Evolutionary conservation across 164 flowering plant genomes (phyloP).

Genomic region (Cinnamomum chago): DNA sequence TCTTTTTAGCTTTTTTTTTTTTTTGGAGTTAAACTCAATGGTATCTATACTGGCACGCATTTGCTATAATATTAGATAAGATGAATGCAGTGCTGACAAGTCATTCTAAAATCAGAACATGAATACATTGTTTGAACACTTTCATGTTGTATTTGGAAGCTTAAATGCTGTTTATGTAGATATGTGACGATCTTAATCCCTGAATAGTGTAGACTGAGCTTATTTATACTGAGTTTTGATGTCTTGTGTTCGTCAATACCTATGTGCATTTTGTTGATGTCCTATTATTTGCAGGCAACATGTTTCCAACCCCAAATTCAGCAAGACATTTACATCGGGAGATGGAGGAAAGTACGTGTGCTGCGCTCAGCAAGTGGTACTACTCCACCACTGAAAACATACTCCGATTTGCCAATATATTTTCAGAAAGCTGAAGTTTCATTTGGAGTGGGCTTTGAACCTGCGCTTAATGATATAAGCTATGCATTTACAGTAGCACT

Average conservation of each 20-base stretch:
- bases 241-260: background rate
- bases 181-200: no score
- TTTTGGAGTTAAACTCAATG: no score
- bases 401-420: constrained; percentile 66
- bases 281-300: constrained; percentile 70
- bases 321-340: constrained; percentile 87
- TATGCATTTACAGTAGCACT: constrained; percentile 98
- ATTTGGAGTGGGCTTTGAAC: constrained; percentile 95
- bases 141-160: background rate
- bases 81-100: no score
- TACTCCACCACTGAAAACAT: constrained; percentile 94
- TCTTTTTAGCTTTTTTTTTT: no score
- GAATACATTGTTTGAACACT: background rate
- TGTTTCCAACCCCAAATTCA: constrained; percentile 88
- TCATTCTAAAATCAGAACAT: no score
- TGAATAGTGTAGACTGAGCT: background rate
- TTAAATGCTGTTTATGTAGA: background rate
- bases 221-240: background rate
- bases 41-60: no score
- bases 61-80: no score
- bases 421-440: constrained; percentile 76
- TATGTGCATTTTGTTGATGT: constrained; percentile 1
- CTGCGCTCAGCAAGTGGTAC: constrained; percentile 96
- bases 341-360: constrained; percentile 88
- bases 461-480: constrained; percentile 84